Base-by-base conservation (phyloP, 257 asterid genomes). In the Verbena officinalis region DNA sequence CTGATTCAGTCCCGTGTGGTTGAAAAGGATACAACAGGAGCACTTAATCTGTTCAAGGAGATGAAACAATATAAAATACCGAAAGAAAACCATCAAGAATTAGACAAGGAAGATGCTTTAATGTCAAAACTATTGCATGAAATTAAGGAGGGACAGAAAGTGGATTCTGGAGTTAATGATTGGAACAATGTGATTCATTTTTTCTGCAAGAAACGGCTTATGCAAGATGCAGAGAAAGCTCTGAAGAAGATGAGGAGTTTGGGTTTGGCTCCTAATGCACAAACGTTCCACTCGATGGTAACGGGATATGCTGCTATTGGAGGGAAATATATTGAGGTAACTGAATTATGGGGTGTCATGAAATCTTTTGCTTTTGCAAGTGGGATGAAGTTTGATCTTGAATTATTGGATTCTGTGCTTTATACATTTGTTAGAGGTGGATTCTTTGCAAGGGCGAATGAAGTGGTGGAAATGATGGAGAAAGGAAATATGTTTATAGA, bases 281-380 rank as follows among this genome's bases (percentile, higher is more conserved):
- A 87, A 60, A 93, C 99, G 2, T 93, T 93, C 67, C 96, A 87
- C 72, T 93, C 98, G 15, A 60, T 93, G 78, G 91, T 89, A 8
- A 88, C 90, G 12, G 96, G 96, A 33, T 90, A 93, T 57, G 91
- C 95, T 55, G 86, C 96, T 22, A 63, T 86, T 8, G 96, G 97
- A 33, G 96, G 95, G 51, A 88, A 93, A 63, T 90, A 90, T 51
- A 72, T 76, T 5, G 97, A 93, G 90, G 97, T 93, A 14, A 58
- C 96, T 12, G 96, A 90, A 59, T 67, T 93, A 39, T 93, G 99
- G 99, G 96, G 96, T 21, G 89, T 87, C 80, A 93, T 93, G 96
- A 93, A 93, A 77, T 71, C 94, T 9, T 36, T 85, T 67, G 82
- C 84, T 22, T 67, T 24, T 59, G 22, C 83, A 14, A 76, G 79